Percentiles rank a stretch among this genome's conserved stretches.
Conservation (phyloP, 306 rosid genomes). For the Cicer bijugum region DNA sequence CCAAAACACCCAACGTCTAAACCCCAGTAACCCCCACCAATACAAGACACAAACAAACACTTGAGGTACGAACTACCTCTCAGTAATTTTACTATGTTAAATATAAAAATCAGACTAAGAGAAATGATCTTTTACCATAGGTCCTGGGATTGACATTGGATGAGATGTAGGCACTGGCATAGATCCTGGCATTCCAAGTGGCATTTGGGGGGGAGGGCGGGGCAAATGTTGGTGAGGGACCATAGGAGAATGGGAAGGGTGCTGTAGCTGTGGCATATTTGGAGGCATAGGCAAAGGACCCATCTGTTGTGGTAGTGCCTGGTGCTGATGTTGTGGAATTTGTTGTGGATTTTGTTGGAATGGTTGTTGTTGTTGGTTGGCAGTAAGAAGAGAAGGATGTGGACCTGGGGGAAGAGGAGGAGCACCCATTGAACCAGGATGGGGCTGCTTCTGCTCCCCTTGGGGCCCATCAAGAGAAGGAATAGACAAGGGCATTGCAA, state of each 20-base stretch:
- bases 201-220: constrained; percentile 90
- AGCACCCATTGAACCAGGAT: constrained; percentile 76
- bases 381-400: constrained; percentile 90
- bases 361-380: constrained; percentile 76
- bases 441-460: constrained; percentile 87
- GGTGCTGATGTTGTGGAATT: constrained; percentile 82
- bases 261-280: constrained; percentile 83
- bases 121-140: constrained; percentile 62
- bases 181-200: constrained; percentile 76
- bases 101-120: background rate
- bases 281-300: constrained; percentile 75
- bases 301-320: constrained; percentile 75
- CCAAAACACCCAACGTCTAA: constrained; percentile 8
- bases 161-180: constrained; percentile 66
- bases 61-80: constrained; percentile 11
- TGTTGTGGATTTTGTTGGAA: constrained; percentile 90
- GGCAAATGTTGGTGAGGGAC: constrained; percentile 83
- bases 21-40: constrained; percentile 18
- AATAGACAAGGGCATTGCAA: constrained; percentile 84
- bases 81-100: constrained; percentile 4
- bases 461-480: constrained; percentile 73
- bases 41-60: constrained; percentile 2
- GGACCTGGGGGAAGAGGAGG: constrained; percentile 99
- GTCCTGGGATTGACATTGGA: constrained; percentile 73
- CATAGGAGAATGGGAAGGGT: constrained; percentile 89